These are phyloP conservation scores for Trametes polyzona DNA, from an alignment of 1,284 basidiomycete genomes.

Conservation along the genomic window DNA sequence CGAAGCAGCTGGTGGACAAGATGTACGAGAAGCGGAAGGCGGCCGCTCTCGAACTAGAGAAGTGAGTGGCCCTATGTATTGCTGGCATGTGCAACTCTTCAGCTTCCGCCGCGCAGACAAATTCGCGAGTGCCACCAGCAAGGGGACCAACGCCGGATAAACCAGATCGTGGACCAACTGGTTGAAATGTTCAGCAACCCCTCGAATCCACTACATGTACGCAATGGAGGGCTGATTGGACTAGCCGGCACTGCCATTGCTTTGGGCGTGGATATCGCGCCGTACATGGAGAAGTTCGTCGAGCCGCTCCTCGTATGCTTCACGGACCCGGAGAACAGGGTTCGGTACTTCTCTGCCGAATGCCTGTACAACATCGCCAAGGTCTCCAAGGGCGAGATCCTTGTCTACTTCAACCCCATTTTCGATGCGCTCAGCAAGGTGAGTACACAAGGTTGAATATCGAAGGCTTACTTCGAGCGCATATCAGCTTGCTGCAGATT, in stretches of 20 bases:
- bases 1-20: constrained; percentile 83
- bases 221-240: constrained; percentile 96
- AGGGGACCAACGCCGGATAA: constrained; percentile 82
- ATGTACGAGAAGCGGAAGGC: constrained; percentile 96
- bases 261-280: constrained; percentile 89
- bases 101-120: constrained; percentile 48
- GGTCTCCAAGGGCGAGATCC: constrained; percentile 96
- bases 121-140: constrained; percentile 86
- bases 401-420: constrained; percentile 98
- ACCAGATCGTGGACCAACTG: constrained; percentile 91
- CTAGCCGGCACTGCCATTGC: constrained; percentile 97
- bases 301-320: constrained; percentile 93
- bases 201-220: constrained; percentile 82
- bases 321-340: constrained; percentile 92
- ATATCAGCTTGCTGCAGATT: constrained; percentile 89
- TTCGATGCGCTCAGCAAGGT: constrained; percentile 98
- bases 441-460: constrained; percentile 29
- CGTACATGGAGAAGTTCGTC: constrained; percentile 93
- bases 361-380: constrained; percentile 99
- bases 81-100: constrained; percentile 8
- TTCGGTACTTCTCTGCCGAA: constrained; percentile 97
- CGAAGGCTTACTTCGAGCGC: constrained; percentile 5
- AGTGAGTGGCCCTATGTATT: constrained; percentile 48
- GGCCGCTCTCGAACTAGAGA: constrained; percentile 94
- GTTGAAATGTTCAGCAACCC: constrained; percentile 89